A percentile compares a stretch with the other conserved stretches of the same genome.
These are phyloP conservation scores for Ceratocystis harringtonii DNA, from an alignment of 2,329 filamentous ascomycete genomes.

Conservation along the genomic window DNA sequence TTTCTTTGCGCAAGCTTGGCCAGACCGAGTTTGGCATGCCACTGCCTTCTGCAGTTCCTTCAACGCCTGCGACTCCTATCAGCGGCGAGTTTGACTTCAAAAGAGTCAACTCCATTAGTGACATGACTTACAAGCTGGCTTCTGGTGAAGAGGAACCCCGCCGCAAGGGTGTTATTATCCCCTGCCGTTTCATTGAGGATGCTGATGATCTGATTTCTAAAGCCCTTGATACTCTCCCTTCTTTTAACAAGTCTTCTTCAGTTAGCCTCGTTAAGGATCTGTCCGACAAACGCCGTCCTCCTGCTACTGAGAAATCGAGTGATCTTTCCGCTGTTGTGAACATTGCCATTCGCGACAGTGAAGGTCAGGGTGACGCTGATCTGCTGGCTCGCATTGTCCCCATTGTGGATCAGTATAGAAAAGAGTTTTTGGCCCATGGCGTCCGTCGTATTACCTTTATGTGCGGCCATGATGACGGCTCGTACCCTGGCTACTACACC, in stretches of 20 bases:
- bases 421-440: constrained; percentile 64
- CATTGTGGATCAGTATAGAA: constrained; percentile 66
- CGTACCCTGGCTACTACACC: constrained; percentile 93
- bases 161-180: constrained; percentile 86
- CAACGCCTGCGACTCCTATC: constrained; percentile 60
- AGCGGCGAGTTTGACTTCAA: constrained; percentile 51
- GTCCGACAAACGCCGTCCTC: constrained; percentile 53
- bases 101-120: constrained; percentile 86
- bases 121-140: constrained; percentile 70
- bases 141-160: constrained; percentile 55
- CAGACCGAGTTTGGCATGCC: constrained; percentile 80
- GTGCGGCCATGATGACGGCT: constrained; percentile 84
- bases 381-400: constrained; percentile 59
- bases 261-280: constrained; percentile 53
- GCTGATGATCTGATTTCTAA: constrained; percentile 73
- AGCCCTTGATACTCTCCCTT: constrained; percentile 70
- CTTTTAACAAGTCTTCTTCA: constrained; percentile 36
- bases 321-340: constrained; percentile 89
- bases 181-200: constrained; percentile 86
- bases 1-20: constrained; percentile 82
- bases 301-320: constrained; percentile 43
- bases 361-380: constrained; percentile 69
- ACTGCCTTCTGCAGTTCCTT: constrained; percentile 63
- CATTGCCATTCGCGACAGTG: constrained; percentile 76
- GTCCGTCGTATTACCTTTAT: constrained; percentile 92